These are phyloP conservation scores for Otatea glauca DNA, from an alignment of 176 grass and related monocot genomes.

Conservation along the genomic window DNA sequence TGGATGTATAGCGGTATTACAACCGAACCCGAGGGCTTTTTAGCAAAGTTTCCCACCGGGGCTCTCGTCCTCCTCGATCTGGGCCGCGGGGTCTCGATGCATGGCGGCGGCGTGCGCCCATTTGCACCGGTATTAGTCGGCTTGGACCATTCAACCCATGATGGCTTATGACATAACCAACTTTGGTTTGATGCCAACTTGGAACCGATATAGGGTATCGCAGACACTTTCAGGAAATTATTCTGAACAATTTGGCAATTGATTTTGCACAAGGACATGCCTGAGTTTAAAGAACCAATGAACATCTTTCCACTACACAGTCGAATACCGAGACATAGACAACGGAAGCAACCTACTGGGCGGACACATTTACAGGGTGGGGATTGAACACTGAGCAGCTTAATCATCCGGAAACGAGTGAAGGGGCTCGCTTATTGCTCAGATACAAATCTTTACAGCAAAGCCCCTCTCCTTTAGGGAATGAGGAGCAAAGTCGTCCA, in stretches of 20 bases:
- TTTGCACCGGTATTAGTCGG: neutral
- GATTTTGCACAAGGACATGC: slow-evolving; percentile 30
- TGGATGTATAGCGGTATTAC: neutral
- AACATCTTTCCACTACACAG: slow-evolving; percentile 42
- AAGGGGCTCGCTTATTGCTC: slow-evolving; percentile 49
- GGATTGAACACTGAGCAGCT: slow-evolving; percentile 14
- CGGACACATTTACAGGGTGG: slow-evolving; percentile 52
- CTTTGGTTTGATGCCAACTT: neutral
- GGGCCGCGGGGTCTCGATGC: neutral
- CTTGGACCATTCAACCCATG: neutral
- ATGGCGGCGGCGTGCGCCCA: neutral
- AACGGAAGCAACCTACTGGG: slow-evolving; percentile 40
- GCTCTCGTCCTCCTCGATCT: neutral
- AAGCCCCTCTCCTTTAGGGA: slow-evolving; percentile 20
- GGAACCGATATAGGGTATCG: neutral
- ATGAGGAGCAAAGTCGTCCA: slow-evolving; percentile 16
- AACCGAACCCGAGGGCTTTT: neutral
- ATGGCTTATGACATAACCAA: neutral
- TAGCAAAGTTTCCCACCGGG: neutral
- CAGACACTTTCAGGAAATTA: neutral
- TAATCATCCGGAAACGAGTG: neutral
- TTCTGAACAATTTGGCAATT: slow-evolving; percentile 10
- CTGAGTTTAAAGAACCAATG: slow-evolving; percentile 45
- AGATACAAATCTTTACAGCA: slow-evolving; percentile 58
- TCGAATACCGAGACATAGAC: slow-evolving; percentile 26